These are phyloP conservation scores for Corchorus capsularis DNA, from an alignment of 345 rosid genomes.

Conservation along the genomic window DNA sequence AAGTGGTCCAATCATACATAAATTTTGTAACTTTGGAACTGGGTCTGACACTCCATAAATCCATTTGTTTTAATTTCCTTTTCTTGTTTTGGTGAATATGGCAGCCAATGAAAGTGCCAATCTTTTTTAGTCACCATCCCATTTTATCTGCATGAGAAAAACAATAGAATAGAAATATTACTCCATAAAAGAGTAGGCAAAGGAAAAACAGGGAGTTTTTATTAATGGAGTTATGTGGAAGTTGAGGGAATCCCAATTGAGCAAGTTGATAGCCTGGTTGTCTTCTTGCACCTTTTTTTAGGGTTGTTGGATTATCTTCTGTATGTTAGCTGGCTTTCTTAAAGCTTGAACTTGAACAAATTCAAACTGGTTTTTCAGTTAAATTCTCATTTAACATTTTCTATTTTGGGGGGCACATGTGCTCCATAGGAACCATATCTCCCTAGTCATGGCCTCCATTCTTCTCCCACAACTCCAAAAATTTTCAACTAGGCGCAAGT, in stretches of 20 bases:
- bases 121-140: not conserved
- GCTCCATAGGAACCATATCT: not conserved
- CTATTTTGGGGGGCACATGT: not conserved
- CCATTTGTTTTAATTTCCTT: not conserved
- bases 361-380: not conserved
- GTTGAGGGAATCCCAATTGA: not conserved
- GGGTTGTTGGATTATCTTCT: not conserved
- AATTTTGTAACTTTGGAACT: not conserved
- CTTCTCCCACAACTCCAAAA: not conserved
- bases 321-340: not conserved
- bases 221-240: not conserved
- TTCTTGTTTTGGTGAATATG: not conserved
- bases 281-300: not conserved
- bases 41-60: not conserved
- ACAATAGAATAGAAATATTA: too few relatives aligned
- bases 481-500: not conserved
- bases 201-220: not conserved
- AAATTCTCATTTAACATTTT: not conserved
- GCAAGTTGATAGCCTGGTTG: not conserved
- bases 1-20: not conserved
- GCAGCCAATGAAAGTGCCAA: not conserved
- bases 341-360: not conserved
- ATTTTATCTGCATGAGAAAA: not conserved
- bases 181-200: not conserved
- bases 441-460: conserved; percentile 7